A percentile compares a stretch with the other conserved stretches of the same genome.
Conservation (phyloP, 768 basidiomycete species). For the Rhizopogon sp. region DNA sequence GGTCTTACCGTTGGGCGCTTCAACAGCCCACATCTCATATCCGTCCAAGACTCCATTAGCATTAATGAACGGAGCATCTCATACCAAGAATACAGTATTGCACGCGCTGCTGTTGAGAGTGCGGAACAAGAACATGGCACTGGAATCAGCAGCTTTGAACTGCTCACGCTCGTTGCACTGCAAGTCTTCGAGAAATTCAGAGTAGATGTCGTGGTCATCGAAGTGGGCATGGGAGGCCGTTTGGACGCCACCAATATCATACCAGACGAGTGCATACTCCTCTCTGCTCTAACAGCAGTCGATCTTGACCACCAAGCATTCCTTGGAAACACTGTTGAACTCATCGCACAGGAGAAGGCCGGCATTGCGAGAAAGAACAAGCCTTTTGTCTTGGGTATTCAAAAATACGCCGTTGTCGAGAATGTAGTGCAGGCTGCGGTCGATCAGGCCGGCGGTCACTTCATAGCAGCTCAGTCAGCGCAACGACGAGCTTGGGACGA, state of each 20-base stretch:
- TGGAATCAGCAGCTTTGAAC: conserved; percentile 71
- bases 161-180: conserved; percentile 80
- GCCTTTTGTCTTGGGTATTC: conserved; percentile 64
- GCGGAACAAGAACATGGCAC: conserved; percentile 40
- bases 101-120: conserved; percentile 42
- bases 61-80: conserved; percentile 57
- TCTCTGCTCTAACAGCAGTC: conserved; percentile 80
- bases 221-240: conserved; percentile 93
- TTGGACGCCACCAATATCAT: conserved; percentile 93
- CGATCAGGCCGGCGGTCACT: conserved; percentile 33
- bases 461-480: conserved; percentile 34
- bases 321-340: conserved; percentile 68
- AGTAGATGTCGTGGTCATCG: conserved; percentile 83
- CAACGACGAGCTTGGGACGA: conserved; percentile 23
- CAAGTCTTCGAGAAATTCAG: conserved; percentile 59
- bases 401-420: conserved; percentile 48
- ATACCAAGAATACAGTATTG: conserved; percentile 38
- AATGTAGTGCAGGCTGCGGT: conserved; percentile 40
- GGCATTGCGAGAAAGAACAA: conserved; percentile 63
- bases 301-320: conserved; percentile 94
- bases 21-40: conserved; percentile 89
- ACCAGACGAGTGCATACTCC: conserved; percentile 59
- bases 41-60: conserved; percentile 69
- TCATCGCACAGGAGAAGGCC: conserved; percentile 81
- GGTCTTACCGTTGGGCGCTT: conserved; percentile 70